Evolutionary conservation across 176 grass and related monocot species (phyloP), one percentile per base, ranked within the genome.

Genomic region (Stipa capillata): DNA sequence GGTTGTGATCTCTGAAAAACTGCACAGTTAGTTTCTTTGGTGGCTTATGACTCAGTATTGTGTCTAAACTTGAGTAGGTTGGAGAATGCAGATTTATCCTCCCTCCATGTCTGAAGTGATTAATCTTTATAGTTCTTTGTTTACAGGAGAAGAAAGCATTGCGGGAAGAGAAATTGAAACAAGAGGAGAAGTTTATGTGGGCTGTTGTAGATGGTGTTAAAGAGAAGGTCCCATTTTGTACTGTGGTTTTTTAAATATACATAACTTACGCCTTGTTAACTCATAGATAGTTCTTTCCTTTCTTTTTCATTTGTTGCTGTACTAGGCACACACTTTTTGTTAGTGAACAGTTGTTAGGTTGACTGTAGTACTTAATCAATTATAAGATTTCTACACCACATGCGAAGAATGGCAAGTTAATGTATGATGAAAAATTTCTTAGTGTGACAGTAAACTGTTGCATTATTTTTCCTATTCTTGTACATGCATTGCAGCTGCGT

Each of bases 141-240:
- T 35, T 79, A 39, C 88, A 99, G 96, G 96, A 95, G 86, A 99
- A 99, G 56, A 99, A 99, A 85, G 32, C 65, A 36, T 43, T 88
- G 48, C 76, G 33, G 52, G 96, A 95, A 84, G 92, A 99, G 44
- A 95, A 95, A 66, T 25, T 93, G 58, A 86, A 91, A 79, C 84
- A 95, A 65, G 96, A 89, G 31, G 88, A 99, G 45, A 93, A 91
- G 72, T 99, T 91, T 50, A 99, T 91, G 96, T 99, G 96, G 90
- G 96, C 92, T 74, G 50, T 91, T 50, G 92, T 99, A 71, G 88
- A 99, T 23, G 92, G 96, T 74, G 83, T 89, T 51, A 89, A 93
- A 85, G 96, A 99, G 65, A 99, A 99, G 96, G 96, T 93, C 42
- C n/a, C 21, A 73, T 85, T 45, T 77, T 48, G n/a, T 74, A 55